These are phyloP conservation scores for Kazachstania taianensis DNA, from an alignment of 805 yeast species.

Conservation along the genomic window DNA sequence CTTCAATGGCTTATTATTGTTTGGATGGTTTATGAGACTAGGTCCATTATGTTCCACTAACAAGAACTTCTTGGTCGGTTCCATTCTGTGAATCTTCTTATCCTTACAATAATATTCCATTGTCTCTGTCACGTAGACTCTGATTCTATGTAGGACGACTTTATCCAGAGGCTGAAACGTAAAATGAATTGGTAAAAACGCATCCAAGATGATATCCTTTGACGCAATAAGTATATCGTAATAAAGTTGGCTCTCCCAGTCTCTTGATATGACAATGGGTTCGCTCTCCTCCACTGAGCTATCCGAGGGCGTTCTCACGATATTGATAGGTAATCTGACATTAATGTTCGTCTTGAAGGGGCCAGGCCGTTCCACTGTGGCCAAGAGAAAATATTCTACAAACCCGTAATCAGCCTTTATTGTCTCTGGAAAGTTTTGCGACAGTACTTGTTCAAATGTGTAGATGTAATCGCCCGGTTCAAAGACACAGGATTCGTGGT, in stretches of 20 bases:
- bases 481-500: constrained; percentile 37
- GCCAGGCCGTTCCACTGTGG: constrained; percentile 65
- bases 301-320: constrained; percentile 71
- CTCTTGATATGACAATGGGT: constrained; percentile 81
- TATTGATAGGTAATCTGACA: constrained; percentile 51
- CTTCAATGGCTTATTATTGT: constrained; percentile 25
- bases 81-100: constrained; percentile 83
- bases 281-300: constrained; percentile 80
- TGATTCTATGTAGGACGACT: constrained; percentile 70
- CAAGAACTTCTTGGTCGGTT: constrained; percentile 74
- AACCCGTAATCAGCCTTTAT: constrained; percentile 71
- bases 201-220: constrained; percentile 75
- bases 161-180: constrained; percentile 80
- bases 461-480: constrained; percentile 87
- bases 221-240: constrained; percentile 90
- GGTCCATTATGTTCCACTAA: constrained; percentile 73
- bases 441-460: constrained; percentile 83
- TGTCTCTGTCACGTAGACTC: constrained; percentile 81
- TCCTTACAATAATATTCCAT: constrained; percentile 81
- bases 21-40: constrained; percentile 26
- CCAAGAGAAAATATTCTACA: constrained; percentile 61
- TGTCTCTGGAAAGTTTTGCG: constrained; percentile 74
- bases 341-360: constrained; percentile 70
- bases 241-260: constrained; percentile 87
- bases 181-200: constrained; percentile 75